These are phyloP conservation scores for Arthrobotrys conoides DNA, from an alignment of 2,329 filamentous ascomycete genomes.

Conservation along the genomic window DNA sequence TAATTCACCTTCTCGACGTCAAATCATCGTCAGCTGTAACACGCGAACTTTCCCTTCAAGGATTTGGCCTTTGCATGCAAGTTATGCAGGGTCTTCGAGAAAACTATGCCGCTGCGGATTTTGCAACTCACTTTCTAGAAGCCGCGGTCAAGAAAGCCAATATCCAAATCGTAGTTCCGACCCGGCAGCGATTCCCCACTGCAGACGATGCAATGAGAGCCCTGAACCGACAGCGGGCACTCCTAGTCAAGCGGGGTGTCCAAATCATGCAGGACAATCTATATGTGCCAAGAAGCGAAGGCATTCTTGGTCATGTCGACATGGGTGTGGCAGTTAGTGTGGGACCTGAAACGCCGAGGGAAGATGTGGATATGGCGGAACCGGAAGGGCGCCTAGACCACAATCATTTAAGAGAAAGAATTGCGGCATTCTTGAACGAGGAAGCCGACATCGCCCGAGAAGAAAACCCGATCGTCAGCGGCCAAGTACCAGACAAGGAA, in stretches of 20 bases:
- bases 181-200: slow-evolving; percentile 61
- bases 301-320: slow-evolving; percentile 55
- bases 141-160: slow-evolving; percentile 89
- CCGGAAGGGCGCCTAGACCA: slow-evolving; percentile 33
- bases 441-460: slow-evolving; percentile 52
- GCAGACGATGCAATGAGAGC: slow-evolving; percentile 60
- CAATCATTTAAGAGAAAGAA: slow-evolving; percentile 48
- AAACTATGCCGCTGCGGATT: slow-evolving; percentile 94
- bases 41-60: slow-evolving; percentile 79
- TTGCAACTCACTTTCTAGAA: slow-evolving; percentile 94
- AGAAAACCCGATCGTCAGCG: slow-evolving; percentile 42
- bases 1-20: slow-evolving; percentile 93
- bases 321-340: slow-evolving; percentile 58
- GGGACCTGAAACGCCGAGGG: slow-evolving; percentile 53
- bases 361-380: slow-evolving; percentile 46
- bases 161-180: slow-evolving; percentile 75
- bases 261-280: slow-evolving; percentile 60
- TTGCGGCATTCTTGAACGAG: slow-evolving; percentile 60
- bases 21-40: slow-evolving; percentile 82
- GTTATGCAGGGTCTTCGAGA: slow-evolving; percentile 89
- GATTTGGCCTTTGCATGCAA: slow-evolving; percentile 92
- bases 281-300: slow-evolving; percentile 54
- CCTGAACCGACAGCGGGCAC: slow-evolving; percentile 45
- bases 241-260: slow-evolving; percentile 52
- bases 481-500: slow-evolving; percentile 35